Evolutionary conservation across 768 basidiomycete species (phyloP).

Genomic region (Rhodotorula paludigena): DNA sequence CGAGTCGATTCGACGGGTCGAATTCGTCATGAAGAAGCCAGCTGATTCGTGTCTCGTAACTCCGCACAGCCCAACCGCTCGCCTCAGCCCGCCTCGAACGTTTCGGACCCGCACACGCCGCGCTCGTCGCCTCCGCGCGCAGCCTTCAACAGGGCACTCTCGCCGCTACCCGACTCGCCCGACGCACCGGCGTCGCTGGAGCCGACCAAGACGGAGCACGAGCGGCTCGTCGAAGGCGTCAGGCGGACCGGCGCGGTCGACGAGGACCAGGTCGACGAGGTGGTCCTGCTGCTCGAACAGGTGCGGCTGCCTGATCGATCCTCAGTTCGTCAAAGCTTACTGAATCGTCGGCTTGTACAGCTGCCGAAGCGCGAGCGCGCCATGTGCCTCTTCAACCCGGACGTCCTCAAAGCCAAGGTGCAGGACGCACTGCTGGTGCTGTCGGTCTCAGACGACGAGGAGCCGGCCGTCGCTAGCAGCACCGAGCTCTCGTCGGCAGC

Average conservation of each 20-base stretch:
- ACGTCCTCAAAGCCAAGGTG: conserved; percentile 70
- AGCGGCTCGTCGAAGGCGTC: conserved; percentile 67
- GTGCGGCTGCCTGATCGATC: background rate
- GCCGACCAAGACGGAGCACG: conserved; percentile 56
- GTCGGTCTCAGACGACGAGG: conserved; percentile 57
- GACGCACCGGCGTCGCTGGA: background rate
- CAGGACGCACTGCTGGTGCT: conserved; percentile 75
- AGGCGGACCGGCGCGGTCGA: conserved; percentile 50
- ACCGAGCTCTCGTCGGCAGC: background rate
- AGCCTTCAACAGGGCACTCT: background rate
- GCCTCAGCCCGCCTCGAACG: background rate
- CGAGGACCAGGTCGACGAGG: conserved; percentile 58
- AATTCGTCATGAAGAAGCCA: no score
- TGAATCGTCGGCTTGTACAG: background rate
- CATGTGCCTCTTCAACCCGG: conserved; percentile 82
- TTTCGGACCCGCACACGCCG: background rate
- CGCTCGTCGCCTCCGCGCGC: background rate
- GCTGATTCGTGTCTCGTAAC: no score
- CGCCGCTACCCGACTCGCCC: background rate
- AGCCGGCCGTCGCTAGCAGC: background rate
- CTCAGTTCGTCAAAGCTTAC: background rate
- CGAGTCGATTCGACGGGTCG: no score
- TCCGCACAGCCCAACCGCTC: background rate
- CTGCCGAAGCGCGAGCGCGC: conserved; percentile 83
- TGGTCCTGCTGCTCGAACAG: conserved; percentile 64